Evolutionary conservation across 2,329 filamentous ascomycete genomes (phyloP).

Genomic region (Diaporthe aspalathi): DNA sequence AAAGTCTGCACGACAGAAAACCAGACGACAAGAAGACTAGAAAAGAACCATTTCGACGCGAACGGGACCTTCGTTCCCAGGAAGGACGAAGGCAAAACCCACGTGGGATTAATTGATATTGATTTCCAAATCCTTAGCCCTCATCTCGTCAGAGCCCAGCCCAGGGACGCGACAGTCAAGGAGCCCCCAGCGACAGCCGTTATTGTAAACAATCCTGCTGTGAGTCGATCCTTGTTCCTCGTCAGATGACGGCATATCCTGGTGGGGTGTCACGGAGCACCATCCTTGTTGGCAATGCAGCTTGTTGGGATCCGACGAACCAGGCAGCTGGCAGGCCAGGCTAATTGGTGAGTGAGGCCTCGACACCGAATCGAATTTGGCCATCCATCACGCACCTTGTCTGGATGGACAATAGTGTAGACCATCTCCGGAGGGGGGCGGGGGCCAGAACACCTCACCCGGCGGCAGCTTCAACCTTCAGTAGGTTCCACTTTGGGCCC

Average conservation of each 20-base stretch:
- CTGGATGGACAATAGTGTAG: neutral
- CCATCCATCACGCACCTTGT: neutral
- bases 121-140: slow-evolving; percentile 9
- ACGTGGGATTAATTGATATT: slow-evolving; percentile 23
- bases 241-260: slow-evolving; percentile 30
- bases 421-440: neutral
- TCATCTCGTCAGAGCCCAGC: slow-evolving; percentile 4
- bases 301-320: slow-evolving; percentile 14
- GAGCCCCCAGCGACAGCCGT: slow-evolving; percentile 19
- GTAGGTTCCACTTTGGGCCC: slow-evolving; percentile 11
- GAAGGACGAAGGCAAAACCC: slow-evolving; percentile 11
- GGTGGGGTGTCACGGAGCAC: neutral
- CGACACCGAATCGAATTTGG: slow-evolving; percentile 16
- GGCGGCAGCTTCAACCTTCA: neutral
- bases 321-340: too few species aligned
- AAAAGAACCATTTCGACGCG: slow-evolving; percentile 3
- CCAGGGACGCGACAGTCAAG: slow-evolving; percentile 18
- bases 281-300: slow-evolving; percentile 26
- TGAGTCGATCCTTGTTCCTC: neutral
- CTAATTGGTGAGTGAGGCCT: neutral
- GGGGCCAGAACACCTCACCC: slow-evolving; percentile 4
- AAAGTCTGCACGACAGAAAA: neutral
- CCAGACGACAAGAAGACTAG: neutral
- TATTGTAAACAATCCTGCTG: slow-evolving; percentile 12
- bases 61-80: neutral